Percentiles rank a stretch among this genome's conserved stretches.
These are phyloP conservation scores for Aspergillus sclerotialis DNA, from an alignment of 2,329 filamentous ascomycete genomes.

Conservation along the genomic window DNA sequence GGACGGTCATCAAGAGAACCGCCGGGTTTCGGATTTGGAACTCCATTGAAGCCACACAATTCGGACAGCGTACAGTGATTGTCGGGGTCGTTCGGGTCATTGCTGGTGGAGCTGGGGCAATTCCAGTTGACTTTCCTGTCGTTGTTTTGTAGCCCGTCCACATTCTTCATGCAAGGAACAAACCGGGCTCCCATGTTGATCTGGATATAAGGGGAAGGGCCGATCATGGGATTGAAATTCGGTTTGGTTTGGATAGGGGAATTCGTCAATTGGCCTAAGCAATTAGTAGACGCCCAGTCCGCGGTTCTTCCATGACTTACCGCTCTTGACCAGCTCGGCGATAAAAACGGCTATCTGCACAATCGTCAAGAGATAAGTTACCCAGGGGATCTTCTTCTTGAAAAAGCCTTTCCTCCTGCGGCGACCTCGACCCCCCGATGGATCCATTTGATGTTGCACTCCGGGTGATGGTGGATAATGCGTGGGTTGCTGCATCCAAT, in stretches of 20 bases:
- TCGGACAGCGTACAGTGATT: constrained; percentile 67
- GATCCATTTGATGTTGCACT: constrained; percentile 14
- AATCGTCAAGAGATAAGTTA: constrained; percentile 71
- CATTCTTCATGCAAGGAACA: constrained; percentile 87
- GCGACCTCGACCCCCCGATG: constrained; percentile 13
- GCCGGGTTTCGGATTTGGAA: constrained; percentile 55
- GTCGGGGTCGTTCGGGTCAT: constrained; percentile 38
- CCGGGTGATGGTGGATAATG: constrained; percentile 48
- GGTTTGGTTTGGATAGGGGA: constrained; percentile 65
- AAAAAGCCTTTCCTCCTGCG: constrained; percentile 48
- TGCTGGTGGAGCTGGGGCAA: constrained; percentile 72
- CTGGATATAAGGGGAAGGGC: constrained; percentile 78
- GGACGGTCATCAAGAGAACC: constrained; percentile 49
- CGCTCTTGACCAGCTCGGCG: constrained; percentile 76
- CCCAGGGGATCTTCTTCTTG: constrained; percentile 60
- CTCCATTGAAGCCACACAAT: constrained; percentile 75
- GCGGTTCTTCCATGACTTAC: constrained; percentile 42
- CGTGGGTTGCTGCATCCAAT: constrained; percentile 38
- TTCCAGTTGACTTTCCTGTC: constrained; percentile 50
- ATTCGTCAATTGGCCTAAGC: constrained; percentile 64
- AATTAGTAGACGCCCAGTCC: constrained; percentile 7
- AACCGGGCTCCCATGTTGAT: constrained; percentile 97
- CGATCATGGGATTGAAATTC: constrained; percentile 93
- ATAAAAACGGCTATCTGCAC: constrained; percentile 83
- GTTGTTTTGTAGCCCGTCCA: constrained; percentile 34